Base-by-base conservation (phyloP, 164 flowering plant species). In the Warburgia ugandensis region DNA sequence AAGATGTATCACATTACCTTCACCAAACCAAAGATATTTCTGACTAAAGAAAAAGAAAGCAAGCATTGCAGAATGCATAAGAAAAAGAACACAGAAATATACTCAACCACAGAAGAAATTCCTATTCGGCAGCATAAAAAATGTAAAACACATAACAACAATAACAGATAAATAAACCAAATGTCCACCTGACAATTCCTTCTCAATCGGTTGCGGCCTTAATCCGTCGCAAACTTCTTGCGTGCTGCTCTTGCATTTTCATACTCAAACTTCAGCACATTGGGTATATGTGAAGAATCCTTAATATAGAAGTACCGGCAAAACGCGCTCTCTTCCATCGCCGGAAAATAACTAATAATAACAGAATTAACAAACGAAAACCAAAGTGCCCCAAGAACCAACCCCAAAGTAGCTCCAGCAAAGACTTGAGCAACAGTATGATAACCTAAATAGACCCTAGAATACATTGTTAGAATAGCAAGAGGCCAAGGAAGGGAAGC, bases 391-490 rank as follows among this genome's bases (percentile, higher is more conserved):
- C 95, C 98, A 8, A 92, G 61, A 41, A 75, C 48, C 17, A 59
- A 31, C 35, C 98, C 98, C 25, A 85, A 59, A 0, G 55, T 40
- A 10, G 98, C 90, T 12, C 98, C 98, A 2, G 96, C 98, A 44
- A 77, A 79, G 9, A 92, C 98, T 79, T 92, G 98, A 1, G 73
- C 81, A 2, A 81, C 79, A 7, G 88, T 72, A 48, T 92, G 98
- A 68, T 92, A 92, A 40, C 98, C 98, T 72, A 92, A 63, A 65
- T 92, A 92, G 44, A 92, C 98, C 79, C 98, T 77, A 8, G 95
- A 87, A 45, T 49, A 73, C 94, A 88, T 73, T 0, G 98, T 92
- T 29, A 92, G 59, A 2, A 77, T 5, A 3, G 98, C 96, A 37
- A 76, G 4, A 4, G 74, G 64, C 50, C 96, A 85, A 1, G 73